These are phyloP conservation scores for Hymenoscyphus occultus DNA, from an alignment of 2,329 filamentous ascomycete species.

Conservation along the genomic window DNA sequence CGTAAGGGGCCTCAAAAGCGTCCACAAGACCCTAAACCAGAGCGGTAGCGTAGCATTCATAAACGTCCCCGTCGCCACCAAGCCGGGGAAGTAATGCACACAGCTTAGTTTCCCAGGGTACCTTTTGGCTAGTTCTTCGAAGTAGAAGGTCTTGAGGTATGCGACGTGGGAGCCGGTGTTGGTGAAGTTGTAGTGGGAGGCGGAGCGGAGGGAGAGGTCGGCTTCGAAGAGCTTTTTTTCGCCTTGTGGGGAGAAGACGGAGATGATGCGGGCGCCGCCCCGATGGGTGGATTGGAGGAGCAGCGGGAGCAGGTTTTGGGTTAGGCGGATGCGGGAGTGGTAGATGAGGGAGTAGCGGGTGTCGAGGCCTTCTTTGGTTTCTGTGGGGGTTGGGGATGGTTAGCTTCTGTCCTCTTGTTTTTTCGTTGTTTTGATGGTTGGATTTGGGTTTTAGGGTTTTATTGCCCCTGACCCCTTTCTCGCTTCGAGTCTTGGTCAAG, in stretches of 20 bases:
- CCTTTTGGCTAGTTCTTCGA: slow-evolving; percentile 33
- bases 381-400: slow-evolving; percentile 13
- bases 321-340: slow-evolving; percentile 35
- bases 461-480: no score
- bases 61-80: slow-evolving; percentile 36
- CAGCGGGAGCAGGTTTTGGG: slow-evolving; percentile 30
- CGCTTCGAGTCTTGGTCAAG: no score
- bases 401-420: no score
- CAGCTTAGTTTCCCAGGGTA: slow-evolving; percentile 32
- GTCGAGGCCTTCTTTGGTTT: slow-evolving; percentile 35
- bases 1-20: slow-evolving; percentile 30
- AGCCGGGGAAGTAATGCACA: slow-evolving; percentile 36
- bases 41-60: slow-evolving; percentile 28
- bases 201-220: slow-evolving; percentile 34
- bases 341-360: slow-evolving; percentile 31
- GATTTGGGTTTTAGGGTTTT: no score
- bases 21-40: slow-evolving; percentile 36
- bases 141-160: slow-evolving; percentile 37
- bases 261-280: not conserved
- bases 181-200: slow-evolving; percentile 30
- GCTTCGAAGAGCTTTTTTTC: slow-evolving; percentile 26
- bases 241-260: slow-evolving; percentile 34
- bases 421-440: no score
- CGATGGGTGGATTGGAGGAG: slow-evolving; percentile 20
- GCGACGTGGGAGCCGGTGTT: slow-evolving; percentile 33